These are phyloP conservation scores for Cyclanthera cordifolia DNA, from an alignment of 306 rosid species.

Conservation along the genomic window DNA sequence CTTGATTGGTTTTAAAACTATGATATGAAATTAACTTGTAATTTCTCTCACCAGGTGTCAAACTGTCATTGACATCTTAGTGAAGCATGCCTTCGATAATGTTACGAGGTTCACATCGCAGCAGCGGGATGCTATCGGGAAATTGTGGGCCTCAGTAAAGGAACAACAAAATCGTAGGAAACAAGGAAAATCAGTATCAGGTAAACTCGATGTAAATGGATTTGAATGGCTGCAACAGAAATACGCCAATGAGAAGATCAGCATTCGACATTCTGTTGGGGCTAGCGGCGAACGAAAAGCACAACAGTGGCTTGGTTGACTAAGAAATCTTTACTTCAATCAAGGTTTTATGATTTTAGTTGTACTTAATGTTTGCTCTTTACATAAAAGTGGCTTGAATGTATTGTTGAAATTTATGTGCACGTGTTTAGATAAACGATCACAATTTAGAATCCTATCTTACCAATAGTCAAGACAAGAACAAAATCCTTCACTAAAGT, in stretches of 20 bases:
- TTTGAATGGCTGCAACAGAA: constrained; percentile 87
- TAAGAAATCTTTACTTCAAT: background rate
- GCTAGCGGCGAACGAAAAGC: constrained; percentile 72
- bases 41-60: constrained; percentile 63
- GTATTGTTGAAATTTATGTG: constrained; percentile 5
- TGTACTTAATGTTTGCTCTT: background rate
- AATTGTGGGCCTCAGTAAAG: constrained; percentile 76
- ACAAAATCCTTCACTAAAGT: constrained; percentile 46
- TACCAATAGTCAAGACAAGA: constrained; percentile 49
- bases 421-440: background rate
- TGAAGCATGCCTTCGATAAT: constrained; percentile 71
- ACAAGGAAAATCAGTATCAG: constrained; percentile 82
- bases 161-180: constrained; percentile 67
- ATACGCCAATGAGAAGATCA: constrained; percentile 75
- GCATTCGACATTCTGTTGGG: constrained; percentile 83
- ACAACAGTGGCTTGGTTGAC: constrained; percentile 89
- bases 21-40: background rate
- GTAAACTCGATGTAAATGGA: constrained; percentile 77
- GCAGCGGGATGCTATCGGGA: constrained; percentile 69
- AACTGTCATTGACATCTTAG: constrained; percentile 85
- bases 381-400: background rate
- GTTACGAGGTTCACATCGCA: constrained; percentile 58
- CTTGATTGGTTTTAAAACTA: background rate
- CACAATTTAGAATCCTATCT: background rate
- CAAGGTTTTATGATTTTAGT: background rate